A percentile compares a stretch with the other conserved stretches of the same genome.
Evolutionary conservation across 1,284 basidiomycete species (phyloP).

Genomic region (Coniferiporia sulphurascens): DNA sequence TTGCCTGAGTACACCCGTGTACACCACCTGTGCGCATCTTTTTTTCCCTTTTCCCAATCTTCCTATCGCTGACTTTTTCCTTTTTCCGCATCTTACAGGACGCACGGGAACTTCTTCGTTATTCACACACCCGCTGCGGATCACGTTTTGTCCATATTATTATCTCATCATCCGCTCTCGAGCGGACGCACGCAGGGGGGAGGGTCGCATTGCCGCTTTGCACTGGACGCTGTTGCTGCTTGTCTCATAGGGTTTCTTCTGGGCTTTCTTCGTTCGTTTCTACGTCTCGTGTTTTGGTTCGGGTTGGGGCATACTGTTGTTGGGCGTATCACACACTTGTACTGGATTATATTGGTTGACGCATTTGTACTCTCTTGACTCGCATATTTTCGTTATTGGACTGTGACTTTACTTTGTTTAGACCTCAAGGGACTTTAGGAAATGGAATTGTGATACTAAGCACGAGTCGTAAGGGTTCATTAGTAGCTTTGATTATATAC

Average conservation of each 20-base stretch:
- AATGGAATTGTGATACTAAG: too few relatives aligned
- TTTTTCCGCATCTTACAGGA: not conserved
- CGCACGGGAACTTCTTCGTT: not conserved
- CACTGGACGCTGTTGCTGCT: not conserved
- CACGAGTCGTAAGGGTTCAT: too few relatives aligned
- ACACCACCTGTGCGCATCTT: too few relatives aligned
- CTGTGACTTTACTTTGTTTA: not conserved
- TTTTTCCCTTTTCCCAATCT: too few relatives aligned
- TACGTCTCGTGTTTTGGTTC: not conserved
- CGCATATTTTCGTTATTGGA: not conserved
- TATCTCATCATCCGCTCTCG: not conserved
- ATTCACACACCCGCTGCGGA: slow-evolving; percentile 23
- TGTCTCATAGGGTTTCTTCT: not conserved
- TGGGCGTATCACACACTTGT: not conserved
- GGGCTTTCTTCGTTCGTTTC: too few relatives aligned
- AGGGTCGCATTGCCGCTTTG: not conserved
- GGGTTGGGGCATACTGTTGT: not conserved
- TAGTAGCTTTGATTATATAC: too few relatives aligned
- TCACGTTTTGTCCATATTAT: slow-evolving; percentile 18
- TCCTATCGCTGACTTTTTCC: too few relatives aligned
- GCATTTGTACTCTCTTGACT: not conserved
- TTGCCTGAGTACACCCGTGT: not conserved
- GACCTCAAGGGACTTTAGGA: not conserved
- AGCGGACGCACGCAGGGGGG: not conserved
- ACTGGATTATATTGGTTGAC: not conserved